Conservation (phyloP, 305 asterid genomes). For the Solanum chacoense region DNA sequence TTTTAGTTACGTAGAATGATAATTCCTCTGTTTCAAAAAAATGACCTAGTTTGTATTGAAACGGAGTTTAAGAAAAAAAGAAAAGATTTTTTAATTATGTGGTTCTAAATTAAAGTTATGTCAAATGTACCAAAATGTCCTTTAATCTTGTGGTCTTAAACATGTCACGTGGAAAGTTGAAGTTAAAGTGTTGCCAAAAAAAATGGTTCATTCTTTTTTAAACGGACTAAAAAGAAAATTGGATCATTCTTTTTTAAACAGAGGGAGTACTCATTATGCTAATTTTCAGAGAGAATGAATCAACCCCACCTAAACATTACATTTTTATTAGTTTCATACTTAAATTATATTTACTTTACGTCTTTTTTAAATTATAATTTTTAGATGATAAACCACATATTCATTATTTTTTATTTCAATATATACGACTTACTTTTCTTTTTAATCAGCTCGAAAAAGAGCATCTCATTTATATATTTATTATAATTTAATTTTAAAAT, state of each 20-base stretch:
- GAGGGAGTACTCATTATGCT: not conserved
- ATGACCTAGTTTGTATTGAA: fast-evolving
- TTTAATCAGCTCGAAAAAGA: too few species aligned
- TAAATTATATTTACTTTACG: not conserved
- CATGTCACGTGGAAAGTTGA: too few species aligned
- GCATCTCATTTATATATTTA: too few species aligned
- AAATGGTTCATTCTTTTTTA: too few species aligned
- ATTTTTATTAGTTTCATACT: not conserved
- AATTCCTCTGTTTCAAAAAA: not conserved
- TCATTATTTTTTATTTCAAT: not conserved
- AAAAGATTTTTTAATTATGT: too few species aligned
- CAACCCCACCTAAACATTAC: not conserved
- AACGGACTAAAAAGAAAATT: not conserved
- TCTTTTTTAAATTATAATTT: too few species aligned
- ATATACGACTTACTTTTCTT: too few species aligned
- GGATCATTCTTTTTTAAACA: not conserved
- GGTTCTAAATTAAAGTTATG: not conserved
- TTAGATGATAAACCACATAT: not conserved
- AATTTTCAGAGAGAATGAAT: not conserved
- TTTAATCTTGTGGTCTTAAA: too few species aligned
- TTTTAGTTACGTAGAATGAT: not conserved
- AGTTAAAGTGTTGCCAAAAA: too few species aligned
- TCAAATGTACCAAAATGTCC: too few species aligned
- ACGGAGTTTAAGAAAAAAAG: too few species aligned
- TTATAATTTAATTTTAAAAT: too few species aligned